These are phyloP conservation scores for Fusarium sp. DNA, from an alignment of 2,329 filamentous ascomycete genomes.

Conservation along the genomic window DNA sequence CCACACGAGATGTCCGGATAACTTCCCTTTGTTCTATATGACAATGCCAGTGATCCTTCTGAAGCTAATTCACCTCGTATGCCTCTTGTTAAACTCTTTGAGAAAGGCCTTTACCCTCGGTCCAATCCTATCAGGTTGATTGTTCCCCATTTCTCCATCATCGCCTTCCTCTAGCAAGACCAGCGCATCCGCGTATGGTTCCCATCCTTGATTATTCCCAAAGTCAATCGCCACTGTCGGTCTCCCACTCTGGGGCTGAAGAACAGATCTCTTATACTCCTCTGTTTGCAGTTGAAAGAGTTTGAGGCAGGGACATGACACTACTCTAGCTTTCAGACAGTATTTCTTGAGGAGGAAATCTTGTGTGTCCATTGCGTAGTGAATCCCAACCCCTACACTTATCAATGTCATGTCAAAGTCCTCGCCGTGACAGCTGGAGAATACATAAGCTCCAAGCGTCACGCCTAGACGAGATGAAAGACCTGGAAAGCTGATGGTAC, in stretches of 20 bases:
- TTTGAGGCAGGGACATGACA: background rate
- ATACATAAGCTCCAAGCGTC: background rate
- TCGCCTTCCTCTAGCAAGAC: background rate
- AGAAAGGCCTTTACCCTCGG: background rate
- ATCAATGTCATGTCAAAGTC: background rate
- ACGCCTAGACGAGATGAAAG: background rate
- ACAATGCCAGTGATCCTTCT: too few relatives aligned
- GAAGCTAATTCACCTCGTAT: too few relatives aligned
- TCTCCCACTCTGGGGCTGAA: background rate
- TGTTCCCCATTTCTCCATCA: background rate
- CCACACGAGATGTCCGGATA: too few relatives aligned
- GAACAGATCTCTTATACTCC: background rate
- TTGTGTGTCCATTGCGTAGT: background rate
- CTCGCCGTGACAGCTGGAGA: background rate
- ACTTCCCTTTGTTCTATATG: too few relatives aligned
- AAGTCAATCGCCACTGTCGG: background rate
- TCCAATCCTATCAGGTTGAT: background rate
- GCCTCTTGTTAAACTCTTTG: background rate
- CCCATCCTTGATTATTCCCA: background rate
- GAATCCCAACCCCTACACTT: background rate
- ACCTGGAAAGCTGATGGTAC: background rate
- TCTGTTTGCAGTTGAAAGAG: background rate
- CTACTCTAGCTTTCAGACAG: background rate
- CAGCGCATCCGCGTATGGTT: background rate
- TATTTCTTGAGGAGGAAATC: background rate